phyloP scores from a whole-genome alignment of 2,329 filamentous ascomycete genomes.

The Venturia nashicola region DNA sequence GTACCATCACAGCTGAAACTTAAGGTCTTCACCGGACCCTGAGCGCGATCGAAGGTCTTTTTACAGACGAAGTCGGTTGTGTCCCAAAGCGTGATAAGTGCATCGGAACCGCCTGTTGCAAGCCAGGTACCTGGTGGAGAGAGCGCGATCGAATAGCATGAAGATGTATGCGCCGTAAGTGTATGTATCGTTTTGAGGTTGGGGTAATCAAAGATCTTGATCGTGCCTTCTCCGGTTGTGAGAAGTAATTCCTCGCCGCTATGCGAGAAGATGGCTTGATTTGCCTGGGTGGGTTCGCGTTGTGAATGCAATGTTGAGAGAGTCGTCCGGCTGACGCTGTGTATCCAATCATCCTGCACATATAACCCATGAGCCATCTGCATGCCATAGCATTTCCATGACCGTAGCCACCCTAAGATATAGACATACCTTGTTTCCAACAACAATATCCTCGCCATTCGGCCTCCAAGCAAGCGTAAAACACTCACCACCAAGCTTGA shows the following conservation, averaged over 20 bases:
- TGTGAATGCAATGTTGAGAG: conserved; percentile 44
- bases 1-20: conserved; percentile 70
- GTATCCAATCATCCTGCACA: conserved; percentile 47
- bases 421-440: conserved; percentile 53
- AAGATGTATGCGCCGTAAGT: conserved; percentile 61
- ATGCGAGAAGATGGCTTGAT: conserved; percentile 65
- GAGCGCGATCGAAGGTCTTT: conserved; percentile 56
- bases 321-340: conserved; percentile 48
- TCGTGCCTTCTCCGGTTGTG: conserved; percentile 58
- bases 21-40: conserved; percentile 57
- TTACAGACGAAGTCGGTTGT: conserved; percentile 67
- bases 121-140: conserved; percentile 60
- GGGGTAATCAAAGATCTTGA: conserved; percentile 59
- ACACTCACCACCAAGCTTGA: conserved; percentile 49
- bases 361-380: background rate
- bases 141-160: conserved; percentile 55
- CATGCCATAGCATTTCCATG: background rate
- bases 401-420: background rate
- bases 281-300: conserved; percentile 52
- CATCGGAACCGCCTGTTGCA: conserved; percentile 64
- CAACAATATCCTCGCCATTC: conserved; percentile 55
- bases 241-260: conserved; percentile 57
- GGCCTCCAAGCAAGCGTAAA: conserved; percentile 65
- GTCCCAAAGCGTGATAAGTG: conserved; percentile 66
- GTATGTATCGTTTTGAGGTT: conserved; percentile 41